Percentiles rank a stretch among this genome's conserved stretches.
phyloP scores from a whole-genome alignment of 2,329 filamentous ascomycete species.

The Fusarium xylarioides region DNA sequence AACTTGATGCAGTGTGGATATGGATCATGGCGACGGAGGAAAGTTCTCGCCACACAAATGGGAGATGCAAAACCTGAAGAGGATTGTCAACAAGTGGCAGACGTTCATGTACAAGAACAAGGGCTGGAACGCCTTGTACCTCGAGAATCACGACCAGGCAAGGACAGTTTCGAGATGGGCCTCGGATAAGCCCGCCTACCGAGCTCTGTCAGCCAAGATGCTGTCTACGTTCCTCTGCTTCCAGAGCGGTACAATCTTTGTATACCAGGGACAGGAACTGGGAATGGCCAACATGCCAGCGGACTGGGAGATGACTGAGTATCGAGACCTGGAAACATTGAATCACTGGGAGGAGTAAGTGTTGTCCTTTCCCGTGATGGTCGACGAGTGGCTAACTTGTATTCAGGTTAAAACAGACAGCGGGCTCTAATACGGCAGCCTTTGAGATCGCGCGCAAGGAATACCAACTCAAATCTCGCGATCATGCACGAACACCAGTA shows the following conservation, averaged over 20 bases:
- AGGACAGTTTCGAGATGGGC: constrained; percentile 62
- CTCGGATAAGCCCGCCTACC: constrained; percentile 39
- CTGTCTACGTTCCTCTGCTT: constrained; percentile 55
- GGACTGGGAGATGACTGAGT: constrained; percentile 57
- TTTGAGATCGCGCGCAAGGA: constrained; percentile 20
- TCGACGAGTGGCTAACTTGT: background rate
- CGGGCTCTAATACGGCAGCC: background rate
- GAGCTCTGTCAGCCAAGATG: constrained; percentile 59
- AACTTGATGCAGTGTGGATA: constrained; percentile 53
- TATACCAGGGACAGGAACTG: constrained; percentile 71
- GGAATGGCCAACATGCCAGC: constrained; percentile 64
- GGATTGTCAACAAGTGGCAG: constrained; percentile 54
- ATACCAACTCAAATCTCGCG: constrained; percentile 28
- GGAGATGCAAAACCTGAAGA: constrained; percentile 30
- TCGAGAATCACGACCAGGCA: constrained; percentile 71
- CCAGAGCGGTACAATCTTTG: constrained; percentile 59
- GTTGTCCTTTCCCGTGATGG: rapidly evolving
- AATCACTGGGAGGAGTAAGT: constrained; percentile 32
- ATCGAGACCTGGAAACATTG: constrained; percentile 44
- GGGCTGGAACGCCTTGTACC: constrained; percentile 67
- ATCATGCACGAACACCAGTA: constrained; percentile 25
- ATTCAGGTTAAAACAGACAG: constrained; percentile 1
- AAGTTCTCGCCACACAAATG: constrained; percentile 27
- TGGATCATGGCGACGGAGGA: constrained; percentile 58
- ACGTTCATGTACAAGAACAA: constrained; percentile 52